Evolutionary conservation across 106 monocot species (phyloP).

Genomic region (Alisma plantagoaquatica): DNA sequence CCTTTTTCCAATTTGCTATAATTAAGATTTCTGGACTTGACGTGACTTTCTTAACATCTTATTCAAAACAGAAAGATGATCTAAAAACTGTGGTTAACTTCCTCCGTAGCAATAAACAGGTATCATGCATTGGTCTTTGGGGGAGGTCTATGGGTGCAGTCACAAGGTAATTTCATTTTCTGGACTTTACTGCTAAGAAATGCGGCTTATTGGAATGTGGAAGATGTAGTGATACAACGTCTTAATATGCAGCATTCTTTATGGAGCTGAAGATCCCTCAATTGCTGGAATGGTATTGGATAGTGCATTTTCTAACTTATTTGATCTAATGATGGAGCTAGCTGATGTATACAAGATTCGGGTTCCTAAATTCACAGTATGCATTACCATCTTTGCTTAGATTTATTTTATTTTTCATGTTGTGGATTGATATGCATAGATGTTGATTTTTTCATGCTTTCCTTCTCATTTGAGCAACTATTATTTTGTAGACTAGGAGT

Average conservation of each 20-base stretch:
- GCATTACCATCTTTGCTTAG: no score
- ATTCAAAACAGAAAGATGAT: slow-evolving; percentile 72
- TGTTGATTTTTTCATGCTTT: no score
- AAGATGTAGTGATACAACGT: no score
- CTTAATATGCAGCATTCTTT: slow-evolving; percentile 82
- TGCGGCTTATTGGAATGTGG: no score
- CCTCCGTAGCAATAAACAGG: slow-evolving; percentile 65
- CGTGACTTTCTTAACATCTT: background rate
- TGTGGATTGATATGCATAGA: no score
- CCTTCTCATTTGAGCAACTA: no score
- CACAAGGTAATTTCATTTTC: no score
- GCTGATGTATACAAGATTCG: slow-evolving; percentile 95
- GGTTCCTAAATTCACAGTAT: slow-evolving; percentile 93
- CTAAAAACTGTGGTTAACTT: slow-evolving; percentile 63
- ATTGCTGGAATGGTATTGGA: slow-evolving; percentile 98
- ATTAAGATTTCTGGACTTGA: no score
- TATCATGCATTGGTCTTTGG: slow-evolving; percentile 94
- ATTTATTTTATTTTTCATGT: no score
- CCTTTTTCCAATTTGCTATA: no score
- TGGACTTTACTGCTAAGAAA: no score
- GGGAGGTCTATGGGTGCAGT: slow-evolving; percentile 99
- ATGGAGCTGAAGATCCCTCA: slow-evolving; percentile 99
- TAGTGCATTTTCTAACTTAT: slow-evolving; percentile 95
- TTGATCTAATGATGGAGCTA: slow-evolving; percentile 92
- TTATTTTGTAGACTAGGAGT: no score